phyloP scores from a whole-genome alignment of 2,329 filamentous ascomycete species.

The Alternaria novae-zelandiae region DNA sequence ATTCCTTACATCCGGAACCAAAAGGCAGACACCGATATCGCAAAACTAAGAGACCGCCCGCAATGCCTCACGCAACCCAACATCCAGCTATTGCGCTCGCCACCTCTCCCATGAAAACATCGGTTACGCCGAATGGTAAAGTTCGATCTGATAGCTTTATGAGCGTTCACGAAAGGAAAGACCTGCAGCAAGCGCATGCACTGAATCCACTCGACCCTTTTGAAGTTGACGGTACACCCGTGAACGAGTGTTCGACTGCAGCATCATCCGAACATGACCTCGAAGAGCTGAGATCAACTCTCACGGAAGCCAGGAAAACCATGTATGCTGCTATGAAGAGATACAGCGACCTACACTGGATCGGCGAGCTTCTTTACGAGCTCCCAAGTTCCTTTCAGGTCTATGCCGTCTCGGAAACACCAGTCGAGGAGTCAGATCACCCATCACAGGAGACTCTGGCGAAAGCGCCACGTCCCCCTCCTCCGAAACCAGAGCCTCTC shows the following conservation, averaged over 20 bases:
- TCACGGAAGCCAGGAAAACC: neutral
- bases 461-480: neutral
- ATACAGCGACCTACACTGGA: neutral
- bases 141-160: neutral
- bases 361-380: neutral
- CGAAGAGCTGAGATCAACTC: neutral
- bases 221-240: neutral
- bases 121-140: neutral
- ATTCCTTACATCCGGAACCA: neutral
- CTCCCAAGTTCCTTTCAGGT: neutral
- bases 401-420: neutral
- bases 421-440: neutral
- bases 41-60: neutral
- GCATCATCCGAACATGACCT: too few relatives aligned
- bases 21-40: neutral
- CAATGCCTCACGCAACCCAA: neutral
- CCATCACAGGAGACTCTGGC: neutral
- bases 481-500: neutral
- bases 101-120: neutral
- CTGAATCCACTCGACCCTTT: neutral
- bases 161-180: neutral
- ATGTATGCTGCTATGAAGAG: neutral
- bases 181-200: neutral
- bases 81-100: neutral
- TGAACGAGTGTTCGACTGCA: neutral